Evolutionary conservation across 352 stramenopile species (phyloP).

Genomic region (Globisporangium uncinulatum): DNA sequence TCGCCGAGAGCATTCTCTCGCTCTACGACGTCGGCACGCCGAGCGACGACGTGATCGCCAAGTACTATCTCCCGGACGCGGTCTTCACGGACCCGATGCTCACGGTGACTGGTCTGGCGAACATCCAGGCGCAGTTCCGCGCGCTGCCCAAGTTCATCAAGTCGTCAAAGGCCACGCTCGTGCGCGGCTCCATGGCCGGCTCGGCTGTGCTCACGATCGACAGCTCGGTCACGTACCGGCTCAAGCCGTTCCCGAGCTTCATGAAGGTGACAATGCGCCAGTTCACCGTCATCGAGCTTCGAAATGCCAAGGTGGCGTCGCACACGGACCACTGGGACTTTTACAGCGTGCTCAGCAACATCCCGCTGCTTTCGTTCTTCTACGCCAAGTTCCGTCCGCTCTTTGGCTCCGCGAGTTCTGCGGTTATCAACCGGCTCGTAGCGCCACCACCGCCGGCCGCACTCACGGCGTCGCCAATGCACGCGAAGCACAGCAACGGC

Average conservation of each 20-base stretch:
- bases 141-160: conserved; percentile 73
- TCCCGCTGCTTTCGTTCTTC: conserved; percentile 73
- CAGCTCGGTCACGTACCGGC: conserved; percentile 65
- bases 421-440: conserved; percentile 67
- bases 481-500: conserved; percentile 12
- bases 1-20: conserved; percentile 74
- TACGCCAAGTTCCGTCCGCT: conserved; percentile 76
- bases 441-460: conserved; percentile 15
- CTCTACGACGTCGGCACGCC: conserved; percentile 75
- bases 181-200: conserved; percentile 79
- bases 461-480: conserved; percentile 13
- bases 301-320: conserved; percentile 68
- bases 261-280: conserved; percentile 70
- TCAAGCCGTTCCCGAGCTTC: conserved; percentile 69
- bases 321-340: conserved; percentile 86
- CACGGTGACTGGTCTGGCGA: conserved; percentile 62
- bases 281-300: conserved; percentile 81
- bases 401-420: conserved; percentile 60
- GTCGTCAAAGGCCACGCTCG: conserved; percentile 68
- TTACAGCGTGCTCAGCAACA: conserved; percentile 72
- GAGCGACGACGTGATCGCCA: conserved; percentile 67
- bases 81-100: conserved; percentile 80
- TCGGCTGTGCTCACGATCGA: conserved; percentile 76
- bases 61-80: conserved; percentile 70
- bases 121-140: conserved; percentile 84